Evolutionary conservation across 2,329 filamentous ascomycete species (phyloP).

Genomic region (Colletotrichum sp.): DNA sequence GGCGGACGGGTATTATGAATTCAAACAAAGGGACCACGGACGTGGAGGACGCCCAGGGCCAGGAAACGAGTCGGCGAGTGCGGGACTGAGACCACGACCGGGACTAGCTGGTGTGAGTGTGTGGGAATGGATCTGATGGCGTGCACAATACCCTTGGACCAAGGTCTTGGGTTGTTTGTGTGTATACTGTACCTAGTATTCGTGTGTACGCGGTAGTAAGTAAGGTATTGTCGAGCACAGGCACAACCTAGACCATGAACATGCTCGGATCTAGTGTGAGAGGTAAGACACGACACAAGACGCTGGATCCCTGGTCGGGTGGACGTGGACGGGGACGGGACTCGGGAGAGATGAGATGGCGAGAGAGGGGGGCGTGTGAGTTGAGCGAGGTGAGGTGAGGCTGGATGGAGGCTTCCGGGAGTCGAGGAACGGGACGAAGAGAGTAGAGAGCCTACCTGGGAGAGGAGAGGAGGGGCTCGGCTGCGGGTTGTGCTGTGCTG

Average conservation of each 20-base stretch:
- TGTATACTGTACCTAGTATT: background rate
- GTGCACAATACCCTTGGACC: background rate
- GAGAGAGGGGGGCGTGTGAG: background rate
- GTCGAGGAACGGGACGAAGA: background rate
- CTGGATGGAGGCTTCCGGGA: background rate
- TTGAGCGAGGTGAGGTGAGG: background rate
- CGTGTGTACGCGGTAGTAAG: background rate
- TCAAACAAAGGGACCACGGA: conserved; percentile 8
- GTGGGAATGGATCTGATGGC: conserved; percentile 13
- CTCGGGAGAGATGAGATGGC: background rate
- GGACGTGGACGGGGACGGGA: background rate
- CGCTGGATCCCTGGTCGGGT: conserved; percentile 1
- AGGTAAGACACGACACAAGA: conserved; percentile 8
- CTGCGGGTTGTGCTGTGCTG: background rate
- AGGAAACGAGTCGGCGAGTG: conserved; percentile 1
- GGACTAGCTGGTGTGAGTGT: background rate
- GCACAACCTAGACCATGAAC: conserved; percentile 6
- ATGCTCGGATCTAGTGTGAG: conserved; percentile 1
- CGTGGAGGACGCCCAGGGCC: background rate
- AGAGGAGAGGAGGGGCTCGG: background rate
- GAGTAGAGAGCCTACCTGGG: background rate
- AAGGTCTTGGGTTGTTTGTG: background rate
- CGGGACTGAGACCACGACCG: conserved; percentile 15
- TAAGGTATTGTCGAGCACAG: background rate
- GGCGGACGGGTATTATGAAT: conserved; percentile 17